phyloP scores from a whole-genome alignment of 2,329 filamentous ascomycete species.

The Pseudocercospora cruenta region DNA sequence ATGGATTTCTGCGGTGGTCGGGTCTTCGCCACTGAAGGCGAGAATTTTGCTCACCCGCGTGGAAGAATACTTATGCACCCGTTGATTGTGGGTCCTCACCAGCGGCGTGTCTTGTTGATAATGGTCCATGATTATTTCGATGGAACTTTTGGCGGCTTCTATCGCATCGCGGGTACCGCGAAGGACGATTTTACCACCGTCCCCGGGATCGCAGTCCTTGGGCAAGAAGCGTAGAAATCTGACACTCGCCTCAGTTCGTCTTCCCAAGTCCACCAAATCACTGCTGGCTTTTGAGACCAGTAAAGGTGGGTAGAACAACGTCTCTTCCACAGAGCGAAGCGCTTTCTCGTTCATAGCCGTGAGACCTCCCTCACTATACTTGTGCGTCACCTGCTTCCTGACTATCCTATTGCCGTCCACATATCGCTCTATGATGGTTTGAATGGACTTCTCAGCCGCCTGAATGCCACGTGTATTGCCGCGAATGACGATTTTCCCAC shows the following conservation, averaged over 20 bases:
- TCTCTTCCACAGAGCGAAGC: background rate
- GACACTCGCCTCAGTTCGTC: background rate
- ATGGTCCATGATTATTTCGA: background rate
- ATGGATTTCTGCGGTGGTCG: background rate
- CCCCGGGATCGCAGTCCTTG: background rate
- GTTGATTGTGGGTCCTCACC: background rate
- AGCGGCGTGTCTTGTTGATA: background rate
- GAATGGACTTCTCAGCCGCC: too few species aligned
- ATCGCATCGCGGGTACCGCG: background rate
- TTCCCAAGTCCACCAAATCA: background rate
- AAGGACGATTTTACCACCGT: background rate
- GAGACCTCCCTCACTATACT: background rate
- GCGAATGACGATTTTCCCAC: too few species aligned
- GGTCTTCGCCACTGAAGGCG: background rate
- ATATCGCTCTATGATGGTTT: too few species aligned
- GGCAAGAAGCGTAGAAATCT: background rate
- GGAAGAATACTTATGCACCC: too few species aligned
- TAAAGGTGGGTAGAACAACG: background rate
- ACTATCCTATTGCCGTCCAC: too few species aligned
- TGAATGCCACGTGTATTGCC: too few species aligned
- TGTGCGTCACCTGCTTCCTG: too few species aligned
- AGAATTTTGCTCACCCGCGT: background rate
- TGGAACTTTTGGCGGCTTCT: background rate
- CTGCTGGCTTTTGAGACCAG: background rate
- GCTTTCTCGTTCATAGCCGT: background rate